phyloP scores from a whole-genome alignment of 345 rosid species.

The Lepidium sativum region DNA sequence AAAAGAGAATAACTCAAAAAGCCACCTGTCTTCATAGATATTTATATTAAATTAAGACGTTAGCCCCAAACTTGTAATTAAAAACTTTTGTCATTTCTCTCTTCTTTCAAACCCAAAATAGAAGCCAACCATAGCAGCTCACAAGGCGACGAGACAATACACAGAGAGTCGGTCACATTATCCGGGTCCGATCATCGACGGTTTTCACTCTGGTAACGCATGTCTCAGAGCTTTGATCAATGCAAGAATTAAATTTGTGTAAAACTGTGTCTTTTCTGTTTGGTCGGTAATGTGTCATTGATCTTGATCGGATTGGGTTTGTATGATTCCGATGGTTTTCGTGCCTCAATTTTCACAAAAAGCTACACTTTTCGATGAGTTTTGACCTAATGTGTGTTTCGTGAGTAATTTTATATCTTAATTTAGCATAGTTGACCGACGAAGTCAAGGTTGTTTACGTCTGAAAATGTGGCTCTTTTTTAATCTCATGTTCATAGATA shows the following conservation, averaged over 20 bases:
- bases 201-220: conserved; percentile 13
- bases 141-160: conserved; percentile 2
- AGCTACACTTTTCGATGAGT: neutral
- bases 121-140: neutral
- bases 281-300: conserved; percentile 11
- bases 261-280: neutral
- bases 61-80: conserved; percentile 3
- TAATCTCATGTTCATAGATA: neutral
- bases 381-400: conserved; percentile 8
- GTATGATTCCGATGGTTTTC: neutral
- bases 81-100: neutral
- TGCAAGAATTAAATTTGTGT: neutral
- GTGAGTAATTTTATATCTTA: conserved; percentile 2
- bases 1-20: neutral
- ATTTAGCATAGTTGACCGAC: conserved; percentile 23
- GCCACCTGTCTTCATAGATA: conserved; percentile 13
- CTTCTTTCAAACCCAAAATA: conserved; percentile 17
- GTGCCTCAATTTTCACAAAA: neutral
- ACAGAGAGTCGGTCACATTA: neutral
- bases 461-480: neutral
- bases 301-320: neutral
- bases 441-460: conserved; percentile 4
- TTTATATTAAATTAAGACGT: conserved; percentile 14
- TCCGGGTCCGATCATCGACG: conserved; percentile 12
- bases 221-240: neutral